Conservation (phyloP, 768 basidiomycete species). For the Mycena belliarum region DNA sequence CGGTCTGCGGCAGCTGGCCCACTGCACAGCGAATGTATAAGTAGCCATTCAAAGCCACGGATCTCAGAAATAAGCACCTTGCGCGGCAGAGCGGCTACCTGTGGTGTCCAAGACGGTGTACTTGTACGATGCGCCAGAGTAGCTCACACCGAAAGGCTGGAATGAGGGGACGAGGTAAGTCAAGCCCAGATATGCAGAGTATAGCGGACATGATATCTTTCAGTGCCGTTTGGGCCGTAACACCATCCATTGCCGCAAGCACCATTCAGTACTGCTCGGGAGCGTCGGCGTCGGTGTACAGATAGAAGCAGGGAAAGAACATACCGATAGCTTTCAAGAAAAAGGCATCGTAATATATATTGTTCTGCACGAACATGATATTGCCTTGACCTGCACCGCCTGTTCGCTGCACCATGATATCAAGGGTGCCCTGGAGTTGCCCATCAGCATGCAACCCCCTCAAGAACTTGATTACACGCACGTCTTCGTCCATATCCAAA, state of each 20-base stretch:
- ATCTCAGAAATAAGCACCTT: conserved; percentile 52
- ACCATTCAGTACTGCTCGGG: conserved; percentile 77
- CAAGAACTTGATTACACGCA: conserved; percentile 38
- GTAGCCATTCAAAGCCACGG: not conserved
- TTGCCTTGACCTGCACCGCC: conserved; percentile 64
- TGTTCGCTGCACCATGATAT: conserved; percentile 87
- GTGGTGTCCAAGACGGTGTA: conserved; percentile 94
- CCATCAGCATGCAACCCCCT: not conserved
- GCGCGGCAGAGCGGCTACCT: conserved; percentile 85
- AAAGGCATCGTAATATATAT: conserved; percentile 98
- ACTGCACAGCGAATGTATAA: conserved; percentile 46
- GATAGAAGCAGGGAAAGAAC: conserved; percentile 24
- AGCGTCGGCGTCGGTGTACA: not conserved
- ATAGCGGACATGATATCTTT: conserved; percentile 70
- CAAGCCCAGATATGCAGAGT: not conserved
- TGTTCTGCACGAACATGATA: conserved; percentile 88
- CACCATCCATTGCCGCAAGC: conserved; percentile 88
- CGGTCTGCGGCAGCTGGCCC: conserved; percentile 89
- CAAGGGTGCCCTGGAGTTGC: conserved; percentile 71
- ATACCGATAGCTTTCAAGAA: conserved; percentile 94
- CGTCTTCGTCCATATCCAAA: conserved; percentile 95
- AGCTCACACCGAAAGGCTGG: conserved; percentile 96
- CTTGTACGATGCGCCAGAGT: conserved; percentile 94
- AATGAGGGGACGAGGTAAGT: conserved; percentile 9
- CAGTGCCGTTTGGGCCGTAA: conserved; percentile 55